These are phyloP conservation scores for Phytophthora pinifolia DNA, from an alignment of 352 stramenopile genomes.

Conservation along the genomic window DNA sequence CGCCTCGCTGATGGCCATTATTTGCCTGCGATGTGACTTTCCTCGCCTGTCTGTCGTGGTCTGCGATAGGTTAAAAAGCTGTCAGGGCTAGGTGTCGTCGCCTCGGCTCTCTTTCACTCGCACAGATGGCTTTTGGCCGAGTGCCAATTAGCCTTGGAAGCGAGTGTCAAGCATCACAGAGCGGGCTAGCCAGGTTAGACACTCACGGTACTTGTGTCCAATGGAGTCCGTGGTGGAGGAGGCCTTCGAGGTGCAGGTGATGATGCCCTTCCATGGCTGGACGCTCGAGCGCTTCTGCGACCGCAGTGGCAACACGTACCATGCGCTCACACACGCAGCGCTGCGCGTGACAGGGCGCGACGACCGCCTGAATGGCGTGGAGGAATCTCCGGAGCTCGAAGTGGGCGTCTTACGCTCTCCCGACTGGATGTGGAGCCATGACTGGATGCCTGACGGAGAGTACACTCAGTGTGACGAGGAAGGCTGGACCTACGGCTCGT, in stretches of 20 bases:
- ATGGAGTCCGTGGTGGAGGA: slow-evolving; percentile 82
- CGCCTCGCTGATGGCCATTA: slow-evolving; percentile 7
- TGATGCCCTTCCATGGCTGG: slow-evolving; percentile 85
- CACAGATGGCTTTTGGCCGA: slow-evolving; percentile 18
- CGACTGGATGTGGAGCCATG: slow-evolving; percentile 86
- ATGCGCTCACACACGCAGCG: slow-evolving; percentile 51
- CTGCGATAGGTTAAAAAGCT: slow-evolving; percentile 10
- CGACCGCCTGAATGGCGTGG: slow-evolving; percentile 54
- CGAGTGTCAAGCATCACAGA: neutral
- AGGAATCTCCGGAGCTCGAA: slow-evolving; percentile 41
- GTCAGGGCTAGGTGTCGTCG: slow-evolving; percentile 19
- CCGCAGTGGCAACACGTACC: slow-evolving; percentile 72
- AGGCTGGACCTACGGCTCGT: slow-evolving; percentile 85
- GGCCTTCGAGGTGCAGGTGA: slow-evolving; percentile 81
- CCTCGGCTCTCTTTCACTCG: slow-evolving; percentile 23
- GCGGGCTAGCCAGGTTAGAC: neutral
- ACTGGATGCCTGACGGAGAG: slow-evolving; percentile 69
- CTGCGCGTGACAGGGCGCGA: slow-evolving; percentile 39
- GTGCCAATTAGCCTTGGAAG: slow-evolving; percentile 17
- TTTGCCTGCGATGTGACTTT: slow-evolving; percentile 13
- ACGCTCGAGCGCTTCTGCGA: slow-evolving; percentile 80
- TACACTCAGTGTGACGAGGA: slow-evolving; percentile 86
- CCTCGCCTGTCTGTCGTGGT: slow-evolving; percentile 11
- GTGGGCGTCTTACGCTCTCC: slow-evolving; percentile 59
- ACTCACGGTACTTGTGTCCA: neutral